Percentiles rank a stretch among this genome's conserved stretches.
Conservation (phyloP, 805 yeast genomes). For the Torulaspora gathmanii region DNA sequence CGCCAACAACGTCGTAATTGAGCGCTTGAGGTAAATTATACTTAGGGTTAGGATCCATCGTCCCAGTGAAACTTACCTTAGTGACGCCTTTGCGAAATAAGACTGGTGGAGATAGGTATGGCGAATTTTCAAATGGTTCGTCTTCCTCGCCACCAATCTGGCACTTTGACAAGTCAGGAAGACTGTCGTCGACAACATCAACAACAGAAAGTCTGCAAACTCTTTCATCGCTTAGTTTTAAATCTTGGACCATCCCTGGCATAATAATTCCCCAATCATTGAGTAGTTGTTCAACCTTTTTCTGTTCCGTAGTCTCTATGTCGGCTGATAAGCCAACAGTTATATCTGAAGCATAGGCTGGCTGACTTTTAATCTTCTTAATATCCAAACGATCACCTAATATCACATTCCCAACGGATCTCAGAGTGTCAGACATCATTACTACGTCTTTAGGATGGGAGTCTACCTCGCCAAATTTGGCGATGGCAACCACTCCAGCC, state of each 20-base stretch:
- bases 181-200: slow-evolving; percentile 31
- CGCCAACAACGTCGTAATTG: slow-evolving; percentile 65
- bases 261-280: slow-evolving; percentile 56
- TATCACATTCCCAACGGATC: slow-evolving; percentile 41
- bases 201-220: slow-evolving; percentile 21
- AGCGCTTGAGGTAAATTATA: slow-evolving; percentile 43
- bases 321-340: slow-evolving; percentile 33
- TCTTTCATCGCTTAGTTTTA: slow-evolving; percentile 16
- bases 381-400: slow-evolving; percentile 52
- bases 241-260: slow-evolving; percentile 45
- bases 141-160: slow-evolving; percentile 29
- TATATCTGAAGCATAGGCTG: slow-evolving; percentile 42
- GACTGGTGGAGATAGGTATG: slow-evolving; percentile 45
- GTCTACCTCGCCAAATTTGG: slow-evolving; percentile 37
- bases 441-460: slow-evolving; percentile 39
- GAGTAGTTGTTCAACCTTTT: slow-evolving; percentile 41
- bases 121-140: slow-evolving; percentile 11
- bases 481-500: slow-evolving; percentile 44
- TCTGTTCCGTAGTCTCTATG: slow-evolving; percentile 20
- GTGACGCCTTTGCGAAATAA: slow-evolving; percentile 41
- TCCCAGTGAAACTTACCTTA: slow-evolving; percentile 22
- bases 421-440: slow-evolving; percentile 45
- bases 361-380: slow-evolving; percentile 44
- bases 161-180: slow-evolving; percentile 41
- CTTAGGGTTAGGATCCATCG: slow-evolving; percentile 35